These are phyloP conservation scores for Strobilomyces echinocephalus DNA, from an alignment of 768 basidiomycete genomes.

Conservation along the genomic window DNA sequence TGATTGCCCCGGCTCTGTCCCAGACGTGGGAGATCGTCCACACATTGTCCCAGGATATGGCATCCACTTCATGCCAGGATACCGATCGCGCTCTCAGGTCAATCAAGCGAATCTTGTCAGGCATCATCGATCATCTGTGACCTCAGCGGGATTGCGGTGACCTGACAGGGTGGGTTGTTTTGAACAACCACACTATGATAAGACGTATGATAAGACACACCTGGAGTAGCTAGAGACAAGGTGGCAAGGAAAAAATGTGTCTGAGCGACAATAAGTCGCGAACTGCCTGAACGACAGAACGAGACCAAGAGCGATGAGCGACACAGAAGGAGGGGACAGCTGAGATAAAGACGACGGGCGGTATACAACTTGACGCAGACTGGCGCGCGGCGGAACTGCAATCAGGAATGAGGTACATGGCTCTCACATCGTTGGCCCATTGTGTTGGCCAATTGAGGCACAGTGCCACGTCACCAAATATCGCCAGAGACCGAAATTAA, in stretches of 20 bases:
- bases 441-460: no score
- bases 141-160: neutral
- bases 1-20: neutral
- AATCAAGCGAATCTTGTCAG: constrained; percentile 1
- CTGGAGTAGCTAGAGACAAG: neutral
- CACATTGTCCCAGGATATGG: neutral
- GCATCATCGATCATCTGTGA: neutral
- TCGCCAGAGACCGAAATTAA: no score
- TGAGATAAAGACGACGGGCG: neutral
- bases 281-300: neutral
- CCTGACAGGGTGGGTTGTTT: neutral
- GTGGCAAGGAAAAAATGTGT: no score
- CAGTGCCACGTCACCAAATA: no score
- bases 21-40: constrained; percentile 11
- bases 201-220: neutral
- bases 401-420: no score
- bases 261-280: neutral
- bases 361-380: neutral
- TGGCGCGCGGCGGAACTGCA: no score
- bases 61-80: neutral
- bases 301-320: neutral
- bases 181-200: neutral
- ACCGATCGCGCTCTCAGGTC: neutral
- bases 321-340: neutral
- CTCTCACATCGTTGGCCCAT: no score